Evolutionary conservation across 1,139 yeast species (phyloP).

Genomic region (Candida labiduridarum): DNA sequence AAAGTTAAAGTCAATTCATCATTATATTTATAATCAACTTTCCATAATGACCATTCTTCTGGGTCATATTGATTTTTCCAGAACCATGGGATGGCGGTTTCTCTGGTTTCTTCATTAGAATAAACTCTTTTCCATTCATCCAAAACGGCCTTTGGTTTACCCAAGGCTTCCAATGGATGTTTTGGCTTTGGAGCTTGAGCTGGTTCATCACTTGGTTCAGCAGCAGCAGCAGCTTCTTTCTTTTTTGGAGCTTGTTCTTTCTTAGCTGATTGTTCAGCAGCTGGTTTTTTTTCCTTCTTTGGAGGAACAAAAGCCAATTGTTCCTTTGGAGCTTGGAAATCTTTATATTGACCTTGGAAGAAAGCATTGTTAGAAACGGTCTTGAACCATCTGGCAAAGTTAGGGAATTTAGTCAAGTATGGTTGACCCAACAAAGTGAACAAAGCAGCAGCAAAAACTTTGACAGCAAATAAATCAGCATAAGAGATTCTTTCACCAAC

Average conservation of each 20-base stretch:
- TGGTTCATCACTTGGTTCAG: conserved; percentile 35
- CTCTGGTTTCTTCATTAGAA: conserved; percentile 98
- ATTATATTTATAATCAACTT: conserved; percentile 95
- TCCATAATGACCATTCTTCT: conserved; percentile 93
- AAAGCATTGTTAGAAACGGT: conserved; percentile 63
- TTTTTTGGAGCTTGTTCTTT: conserved; percentile 18
- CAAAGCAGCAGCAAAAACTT: conserved; percentile 64
- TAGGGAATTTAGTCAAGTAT: conserved; percentile 77
- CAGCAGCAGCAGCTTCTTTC: conserved; percentile 42
- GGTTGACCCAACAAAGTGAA: conserved; percentile 66
- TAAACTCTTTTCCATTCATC: conserved; percentile 97
- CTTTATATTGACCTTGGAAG: conserved; percentile 43
- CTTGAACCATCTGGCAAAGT: conserved; percentile 81
- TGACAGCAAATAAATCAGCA: conserved; percentile 78
- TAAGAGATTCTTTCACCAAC: conserved; percentile 87
- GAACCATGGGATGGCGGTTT: conserved; percentile 95
- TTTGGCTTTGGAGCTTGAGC: conserved; percentile 66
- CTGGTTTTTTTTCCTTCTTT: conserved; percentile 68
- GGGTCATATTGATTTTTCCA: conserved; percentile 90
- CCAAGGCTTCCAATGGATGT: conserved; percentile 89
- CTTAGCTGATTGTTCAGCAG: conserved; percentile 19
- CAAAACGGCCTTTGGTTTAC: conserved; percentile 68
- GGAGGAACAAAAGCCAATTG: conserved; percentile 72
- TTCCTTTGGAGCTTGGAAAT: conserved; percentile 61
- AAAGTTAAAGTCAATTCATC: conserved; percentile 96